Base-by-base conservation (phyloP, 164 flowering plant species). In the Magnolia kwangsiensis region DNA sequence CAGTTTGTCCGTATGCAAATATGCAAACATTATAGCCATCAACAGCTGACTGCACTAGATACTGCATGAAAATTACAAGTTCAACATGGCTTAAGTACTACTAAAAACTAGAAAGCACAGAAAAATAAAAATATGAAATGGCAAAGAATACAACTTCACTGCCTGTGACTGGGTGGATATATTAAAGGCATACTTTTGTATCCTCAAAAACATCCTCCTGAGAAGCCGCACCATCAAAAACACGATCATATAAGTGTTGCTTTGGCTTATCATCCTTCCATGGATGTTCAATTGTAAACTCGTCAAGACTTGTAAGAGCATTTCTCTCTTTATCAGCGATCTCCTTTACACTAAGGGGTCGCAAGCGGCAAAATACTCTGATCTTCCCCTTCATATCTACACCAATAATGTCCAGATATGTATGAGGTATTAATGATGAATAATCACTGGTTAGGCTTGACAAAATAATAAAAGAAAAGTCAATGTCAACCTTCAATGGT, bases 311-410 rank as follows among this genome's bases (percentile, higher is more conserved):
- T 45, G 81, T 73, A 50, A 92, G 74, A 63, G 86, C 82, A 78
- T 73, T 74, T 78, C 81, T 91, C 76, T 96, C 95, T 69, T 85
- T 89, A 20, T 88, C 95, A 73, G 78, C 76, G 67, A 81, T 81
- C 81, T 96, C 99, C 80, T 92, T 96, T 51, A 81, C 89, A 86
- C 81, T 86, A 13, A 92, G 82, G 70, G 99, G 99, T 71, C 98
- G 89, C 74, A 92, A 73, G 16, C 99, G 91, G 77, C 99, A 96
- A 69, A 75, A 96, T 31, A 96, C 99, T 78, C 99, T 83, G 23
- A 96, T 88, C 83, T 96, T 94, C 51, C 99, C 99, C 81, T 96
- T 96, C 99, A 96, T 96, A 84, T 96, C 99, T 96, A 78, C 29
- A 77, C 9, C 11, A 21, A 64, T 63, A 50, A 23, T 78, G 51